A percentile compares a stretch with the other conserved stretches of the same genome.
These are phyloP conservation scores for Aeschynomene evenia DNA, from an alignment of 306 rosid genomes.

Conservation along the genomic window DNA sequence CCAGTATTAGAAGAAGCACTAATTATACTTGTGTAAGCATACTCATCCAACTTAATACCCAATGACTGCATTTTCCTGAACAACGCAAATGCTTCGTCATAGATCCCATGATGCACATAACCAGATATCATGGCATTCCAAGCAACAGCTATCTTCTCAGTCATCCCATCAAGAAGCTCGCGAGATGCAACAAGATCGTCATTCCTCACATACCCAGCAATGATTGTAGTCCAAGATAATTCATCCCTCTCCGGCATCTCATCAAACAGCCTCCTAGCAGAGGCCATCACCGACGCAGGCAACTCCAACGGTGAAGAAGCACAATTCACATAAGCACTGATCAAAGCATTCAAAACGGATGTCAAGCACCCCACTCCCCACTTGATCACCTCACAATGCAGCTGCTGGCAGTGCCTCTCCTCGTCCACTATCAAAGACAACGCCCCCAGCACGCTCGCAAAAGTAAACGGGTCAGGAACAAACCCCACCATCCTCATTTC, in stretches of 20 bases:
- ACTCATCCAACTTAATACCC: slow-evolving; percentile 51
- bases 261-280: slow-evolving; percentile 50
- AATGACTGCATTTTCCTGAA: slow-evolving; percentile 44
- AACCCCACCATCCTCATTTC: slow-evolving; percentile 38
- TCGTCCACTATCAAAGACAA: slow-evolving; percentile 36
- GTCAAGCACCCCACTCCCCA: slow-evolving; percentile 24
- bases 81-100: slow-evolving; percentile 38
- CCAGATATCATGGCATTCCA: slow-evolving; percentile 57
- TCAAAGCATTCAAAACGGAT: slow-evolving; percentile 37
- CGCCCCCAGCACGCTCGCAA: slow-evolving; percentile 38
- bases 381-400: slow-evolving; percentile 43
- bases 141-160: slow-evolving; percentile 35
- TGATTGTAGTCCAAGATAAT: slow-evolving; percentile 43
- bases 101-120: slow-evolving; percentile 37
- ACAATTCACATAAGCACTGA: slow-evolving; percentile 37
- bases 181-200: slow-evolving; percentile 38
- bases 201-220: slow-evolving; percentile 48
- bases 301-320: slow-evolving; percentile 36
- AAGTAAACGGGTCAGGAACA: slow-evolving; percentile 38
- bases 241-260: slow-evolving; percentile 37
- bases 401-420: slow-evolving; percentile 44
- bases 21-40: slow-evolving; percentile 46
- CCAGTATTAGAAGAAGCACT: slow-evolving; percentile 47
- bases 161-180: slow-evolving; percentile 47
- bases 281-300: slow-evolving; percentile 30